phyloP scores from a whole-genome alignment of 1,284 basidiomycete genomes.

The Sutorius eximius region DNA sequence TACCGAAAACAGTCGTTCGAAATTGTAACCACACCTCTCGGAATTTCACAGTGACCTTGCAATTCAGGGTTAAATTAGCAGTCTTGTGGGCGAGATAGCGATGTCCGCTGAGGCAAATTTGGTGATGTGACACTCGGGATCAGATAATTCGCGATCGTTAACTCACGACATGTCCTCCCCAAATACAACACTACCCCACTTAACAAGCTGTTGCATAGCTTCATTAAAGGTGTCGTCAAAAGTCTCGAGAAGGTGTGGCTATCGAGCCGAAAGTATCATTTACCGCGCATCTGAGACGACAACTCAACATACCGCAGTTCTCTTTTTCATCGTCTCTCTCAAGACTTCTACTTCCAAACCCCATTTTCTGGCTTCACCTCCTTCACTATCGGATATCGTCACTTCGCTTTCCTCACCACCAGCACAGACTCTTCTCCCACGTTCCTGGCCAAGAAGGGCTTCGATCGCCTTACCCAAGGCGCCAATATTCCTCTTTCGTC shows the following conservation, averaged over 20 bases:
- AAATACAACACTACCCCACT: slow-evolving; percentile 79
- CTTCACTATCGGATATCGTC: slow-evolving; percentile 45
- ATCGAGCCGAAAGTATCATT: slow-evolving; percentile 20
- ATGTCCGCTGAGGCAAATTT: slow-evolving; percentile 51
- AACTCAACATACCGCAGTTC: slow-evolving; percentile 49
- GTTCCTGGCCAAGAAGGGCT: slow-evolving; percentile 62
- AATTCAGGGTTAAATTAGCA: slow-evolving; percentile 70
- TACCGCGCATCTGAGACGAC: slow-evolving; percentile 8
- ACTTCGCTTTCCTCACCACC: slow-evolving; percentile 42
- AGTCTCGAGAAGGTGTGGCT: slow-evolving; percentile 53
- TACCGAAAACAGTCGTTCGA: slow-evolving; percentile 69
- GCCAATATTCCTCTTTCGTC: slow-evolving; percentile 76
- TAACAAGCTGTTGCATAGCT: slow-evolving; percentile 79
- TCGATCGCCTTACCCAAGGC: slow-evolving; percentile 76
- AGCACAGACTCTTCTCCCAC: slow-evolving; percentile 71
- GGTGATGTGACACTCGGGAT: slow-evolving; percentile 26
- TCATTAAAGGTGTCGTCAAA: slow-evolving; percentile 77
- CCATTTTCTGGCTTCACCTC: slow-evolving; percentile 73
- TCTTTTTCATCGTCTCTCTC: slow-evolving; percentile 53
- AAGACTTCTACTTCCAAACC: slow-evolving; percentile 63
- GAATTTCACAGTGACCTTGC: slow-evolving; percentile 68
- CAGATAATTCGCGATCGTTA: slow-evolving; percentile 21
- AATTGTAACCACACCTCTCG: slow-evolving; percentile 69
- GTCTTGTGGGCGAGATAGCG: slow-evolving; percentile 79
- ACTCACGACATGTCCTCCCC: slow-evolving; percentile 72